Evolutionary conservation across 1,284 basidiomycete species (phyloP).

Genomic region (Crocinoboletus sp.): DNA sequence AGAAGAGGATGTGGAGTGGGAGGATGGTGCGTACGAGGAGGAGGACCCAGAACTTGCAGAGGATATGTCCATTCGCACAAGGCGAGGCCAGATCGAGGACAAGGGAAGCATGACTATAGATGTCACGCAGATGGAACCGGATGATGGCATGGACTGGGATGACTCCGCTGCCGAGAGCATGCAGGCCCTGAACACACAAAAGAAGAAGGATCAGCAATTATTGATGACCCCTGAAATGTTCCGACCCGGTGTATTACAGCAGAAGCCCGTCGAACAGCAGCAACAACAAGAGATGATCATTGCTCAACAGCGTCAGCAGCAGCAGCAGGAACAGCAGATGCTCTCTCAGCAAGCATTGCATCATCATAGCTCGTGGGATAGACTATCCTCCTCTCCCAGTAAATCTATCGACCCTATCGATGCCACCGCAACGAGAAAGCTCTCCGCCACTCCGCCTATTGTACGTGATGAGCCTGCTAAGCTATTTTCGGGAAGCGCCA

Average conservation of each 20-base stretch:
- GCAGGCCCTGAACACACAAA: conserved; percentile 34
- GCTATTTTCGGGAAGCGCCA: conserved; percentile 21
- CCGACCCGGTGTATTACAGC: conserved; percentile 13
- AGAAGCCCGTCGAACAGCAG: conserved; percentile 25
- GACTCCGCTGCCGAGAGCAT: conserved; percentile 51
- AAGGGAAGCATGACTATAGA: conserved; percentile 23
- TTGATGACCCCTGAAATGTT: conserved; percentile 19
- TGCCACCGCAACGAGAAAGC: conserved; percentile 62
- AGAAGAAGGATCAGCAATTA: conserved; percentile 21
- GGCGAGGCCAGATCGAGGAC: conserved; percentile 35
- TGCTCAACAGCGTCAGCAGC: conserved; percentile 29
- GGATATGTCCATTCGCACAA: conserved; percentile 36
- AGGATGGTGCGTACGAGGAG: conserved; percentile 66
- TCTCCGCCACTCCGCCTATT: conserved; percentile 74
- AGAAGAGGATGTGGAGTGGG: conserved; percentile 69
- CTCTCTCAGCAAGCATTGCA: conserved; percentile 30
- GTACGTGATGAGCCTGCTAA: conserved; percentile 48
- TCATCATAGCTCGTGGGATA: conserved; percentile 27
- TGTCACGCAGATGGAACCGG: conserved; percentile 48
- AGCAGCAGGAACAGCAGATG: conserved; percentile 28
- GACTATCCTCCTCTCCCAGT: conserved; percentile 17
- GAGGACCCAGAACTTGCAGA: conserved; percentile 61
- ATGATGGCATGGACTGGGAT: conserved; percentile 77
- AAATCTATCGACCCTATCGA: conserved; percentile 50
- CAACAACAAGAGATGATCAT: conserved; percentile 30